These are phyloP conservation scores for Emergomyces africanus DNA, from an alignment of 2,329 filamentous ascomycete genomes.

Conservation along the genomic window DNA sequence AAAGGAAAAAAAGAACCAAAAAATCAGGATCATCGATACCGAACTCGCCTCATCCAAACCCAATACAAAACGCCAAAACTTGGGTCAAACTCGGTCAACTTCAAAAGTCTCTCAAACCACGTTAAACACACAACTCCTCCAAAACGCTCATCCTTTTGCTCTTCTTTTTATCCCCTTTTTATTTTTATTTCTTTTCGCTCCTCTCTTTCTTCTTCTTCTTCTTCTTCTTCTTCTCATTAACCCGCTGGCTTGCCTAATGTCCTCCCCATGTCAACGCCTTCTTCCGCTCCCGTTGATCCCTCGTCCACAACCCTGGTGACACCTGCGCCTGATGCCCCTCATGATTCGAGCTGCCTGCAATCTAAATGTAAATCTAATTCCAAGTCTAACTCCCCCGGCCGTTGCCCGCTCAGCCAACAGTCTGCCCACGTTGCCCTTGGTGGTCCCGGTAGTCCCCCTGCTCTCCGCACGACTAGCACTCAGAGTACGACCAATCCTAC, in stretches of 20 bases:
- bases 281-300: constrained; percentile 30
- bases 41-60: not conserved
- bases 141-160: not conserved
- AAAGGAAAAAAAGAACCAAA: too few relatives aligned
- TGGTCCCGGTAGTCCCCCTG: not conserved
- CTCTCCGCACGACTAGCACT: constrained; percentile 14
- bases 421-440: not conserved
- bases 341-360: constrained; percentile 21
- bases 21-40: too few relatives aligned
- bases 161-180: not conserved
- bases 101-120: not conserved
- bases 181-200: too few relatives aligned
- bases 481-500: constrained; percentile 12
- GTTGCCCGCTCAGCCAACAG: constrained; percentile 2
- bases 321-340: constrained; percentile 27
- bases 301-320: constrained; percentile 33
- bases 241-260: constrained; percentile 33
- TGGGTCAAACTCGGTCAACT: not conserved
- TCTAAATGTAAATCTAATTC: constrained; percentile 14
- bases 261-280: constrained; percentile 38
- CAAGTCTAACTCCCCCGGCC: not conserved
- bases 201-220: not conserved
- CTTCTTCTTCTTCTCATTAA: not conserved
- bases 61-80: too few relatives aligned
- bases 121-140: too few relatives aligned